Evolutionary conservation across 116 monocot genomes (phyloP).

Genomic region (Thalassia testudinum): DNA sequence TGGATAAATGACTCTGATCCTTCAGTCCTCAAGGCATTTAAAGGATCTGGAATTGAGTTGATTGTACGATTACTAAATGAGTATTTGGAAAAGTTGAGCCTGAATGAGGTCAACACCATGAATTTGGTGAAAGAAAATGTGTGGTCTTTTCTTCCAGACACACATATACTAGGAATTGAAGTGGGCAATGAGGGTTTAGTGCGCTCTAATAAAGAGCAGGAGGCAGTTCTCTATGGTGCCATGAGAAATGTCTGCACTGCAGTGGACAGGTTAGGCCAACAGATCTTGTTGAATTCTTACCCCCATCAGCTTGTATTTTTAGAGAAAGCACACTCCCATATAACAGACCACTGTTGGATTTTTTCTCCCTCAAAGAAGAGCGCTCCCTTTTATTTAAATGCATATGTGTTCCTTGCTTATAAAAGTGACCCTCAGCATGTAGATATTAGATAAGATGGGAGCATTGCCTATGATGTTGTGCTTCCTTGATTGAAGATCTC

Average conservation of each 20-base stretch:
- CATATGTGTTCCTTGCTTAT: constrained; percentile 35
- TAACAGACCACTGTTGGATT: constrained; percentile 30
- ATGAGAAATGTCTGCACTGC: constrained; percentile 32
- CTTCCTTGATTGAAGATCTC: constrained; percentile 22
- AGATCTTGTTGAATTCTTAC: constrained; percentile 25
- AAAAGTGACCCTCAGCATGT: constrained; percentile 34
- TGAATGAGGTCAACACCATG: constrained; percentile 18
- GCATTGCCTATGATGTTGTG: constrained; percentile 38
- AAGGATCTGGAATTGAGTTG: constrained; percentile 36
- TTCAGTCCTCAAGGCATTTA: constrained; percentile 32
- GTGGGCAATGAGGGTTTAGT: constrained; percentile 39
- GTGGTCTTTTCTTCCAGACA: constrained; percentile 27
- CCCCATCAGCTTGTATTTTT: constrained; percentile 29
- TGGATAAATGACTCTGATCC: constrained; percentile 37
- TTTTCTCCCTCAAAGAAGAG: constrained; percentile 16
- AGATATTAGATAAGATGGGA: constrained; percentile 41
- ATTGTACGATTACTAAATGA: constrained; percentile 18
- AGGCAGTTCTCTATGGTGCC: constrained; percentile 26
- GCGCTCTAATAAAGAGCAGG: constrained; percentile 9
- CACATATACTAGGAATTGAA: constrained; percentile 26
- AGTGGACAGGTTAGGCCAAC: constrained; percentile 21
- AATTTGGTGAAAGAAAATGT: constrained; percentile 40
- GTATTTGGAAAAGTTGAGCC: constrained; percentile 19
- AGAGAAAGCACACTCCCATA: constrained; percentile 20
- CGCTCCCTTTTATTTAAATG: constrained; percentile 28